Evolutionary conservation across 2,329 filamentous ascomycete genomes (phyloP).

Genomic region (Teratosphaeria epicoccoides): DNA sequence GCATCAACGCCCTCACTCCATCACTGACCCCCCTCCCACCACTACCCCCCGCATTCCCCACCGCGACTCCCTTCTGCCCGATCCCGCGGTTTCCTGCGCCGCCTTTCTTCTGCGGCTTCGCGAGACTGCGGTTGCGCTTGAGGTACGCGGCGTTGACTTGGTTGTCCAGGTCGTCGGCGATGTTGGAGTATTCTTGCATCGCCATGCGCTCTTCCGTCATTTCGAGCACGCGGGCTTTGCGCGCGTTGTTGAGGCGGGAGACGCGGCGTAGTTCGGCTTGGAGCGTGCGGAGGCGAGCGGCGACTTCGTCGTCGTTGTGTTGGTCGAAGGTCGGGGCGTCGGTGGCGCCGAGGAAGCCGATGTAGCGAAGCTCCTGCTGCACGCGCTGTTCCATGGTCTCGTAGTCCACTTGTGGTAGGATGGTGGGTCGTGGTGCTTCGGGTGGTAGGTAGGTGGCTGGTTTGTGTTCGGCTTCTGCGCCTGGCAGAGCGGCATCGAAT

Average conservation of each 20-base stretch:
- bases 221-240: conserved; percentile 76
- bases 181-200: conserved; percentile 92
- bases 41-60: conserved; percentile 47
- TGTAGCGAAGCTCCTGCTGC: conserved; percentile 80
- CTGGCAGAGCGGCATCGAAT: conserved; percentile 23
- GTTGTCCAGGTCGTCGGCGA: conserved; percentile 88
- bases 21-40: conserved; percentile 79
- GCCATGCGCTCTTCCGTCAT: conserved; percentile 88
- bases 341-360: conserved; percentile 63
- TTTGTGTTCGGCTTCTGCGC: conserved; percentile 10
- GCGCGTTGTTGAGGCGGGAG: conserved; percentile 78
- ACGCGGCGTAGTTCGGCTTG: conserved; percentile 74
- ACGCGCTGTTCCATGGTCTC: conserved; percentile 79
- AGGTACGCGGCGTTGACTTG: conserved; percentile 93
- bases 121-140: conserved; percentile 91
- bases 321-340: conserved; percentile 69
- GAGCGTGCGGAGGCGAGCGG: conserved; percentile 74
- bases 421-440: conserved; percentile 18
- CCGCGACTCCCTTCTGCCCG: conserved; percentile 60
- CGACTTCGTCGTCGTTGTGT: conserved; percentile 88
- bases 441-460: conserved; percentile 65
- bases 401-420: conserved; percentile 58
- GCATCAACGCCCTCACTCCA: conserved; percentile 83
- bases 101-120: conserved; percentile 72
- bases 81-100: conserved; percentile 33